phyloP scores from a whole-genome alignment of 2,329 filamentous ascomycete species.

The Colletotrichum sp. region DNA sequence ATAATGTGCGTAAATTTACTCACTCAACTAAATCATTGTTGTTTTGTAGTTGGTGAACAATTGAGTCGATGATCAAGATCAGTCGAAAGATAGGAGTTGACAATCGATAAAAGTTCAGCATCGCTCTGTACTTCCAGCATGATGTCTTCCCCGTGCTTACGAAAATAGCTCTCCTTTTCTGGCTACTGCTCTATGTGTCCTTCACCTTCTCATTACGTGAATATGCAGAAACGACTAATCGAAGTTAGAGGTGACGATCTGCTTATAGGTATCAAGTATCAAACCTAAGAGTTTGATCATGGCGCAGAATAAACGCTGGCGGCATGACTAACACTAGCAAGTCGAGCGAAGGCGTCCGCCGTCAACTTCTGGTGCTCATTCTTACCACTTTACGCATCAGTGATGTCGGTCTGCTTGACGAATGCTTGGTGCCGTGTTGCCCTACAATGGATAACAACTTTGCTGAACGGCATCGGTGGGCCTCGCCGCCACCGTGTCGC shows the following conservation, averaged over 20 bases:
- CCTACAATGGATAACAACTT: background rate
- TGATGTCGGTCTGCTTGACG: background rate
- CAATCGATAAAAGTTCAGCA: background rate
- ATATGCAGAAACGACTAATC: too few species aligned
- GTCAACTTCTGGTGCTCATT: background rate
- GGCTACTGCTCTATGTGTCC: background rate
- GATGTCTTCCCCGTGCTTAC: background rate
- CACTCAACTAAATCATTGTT: background rate
- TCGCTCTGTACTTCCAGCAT: background rate
- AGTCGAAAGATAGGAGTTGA: background rate
- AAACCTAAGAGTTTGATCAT: background rate
- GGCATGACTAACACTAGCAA: background rate
- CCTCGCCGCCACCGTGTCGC: background rate
- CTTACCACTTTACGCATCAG: background rate
- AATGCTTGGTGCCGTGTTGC: background rate
- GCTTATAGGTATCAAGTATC: background rate
- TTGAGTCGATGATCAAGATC: background rate
- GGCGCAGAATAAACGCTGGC: background rate
- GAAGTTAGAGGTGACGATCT: background rate
- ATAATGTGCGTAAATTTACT: accelerated
- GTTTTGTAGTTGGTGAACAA: accelerated
- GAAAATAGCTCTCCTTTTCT: background rate
- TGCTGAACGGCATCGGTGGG: background rate
- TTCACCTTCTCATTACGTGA: background rate
- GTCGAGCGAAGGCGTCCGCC: background rate